phyloP scores from a whole-genome alignment of 2,329 filamentous ascomycete species.

The Ceratocystis destructans region DNA sequence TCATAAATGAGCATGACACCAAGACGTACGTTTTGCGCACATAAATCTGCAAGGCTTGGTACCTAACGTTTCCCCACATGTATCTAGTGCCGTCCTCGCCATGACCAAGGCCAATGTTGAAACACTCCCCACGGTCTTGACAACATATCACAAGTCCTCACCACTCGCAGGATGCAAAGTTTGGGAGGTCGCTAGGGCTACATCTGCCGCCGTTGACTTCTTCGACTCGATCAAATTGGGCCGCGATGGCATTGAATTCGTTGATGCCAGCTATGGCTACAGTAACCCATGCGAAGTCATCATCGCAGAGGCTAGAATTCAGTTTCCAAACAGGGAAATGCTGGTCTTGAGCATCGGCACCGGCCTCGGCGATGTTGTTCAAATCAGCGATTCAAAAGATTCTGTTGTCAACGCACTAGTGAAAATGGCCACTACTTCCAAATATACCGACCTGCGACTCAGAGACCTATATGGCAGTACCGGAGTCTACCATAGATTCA shows the following conservation, averaged over 20 bases:
- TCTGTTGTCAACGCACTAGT: neutral
- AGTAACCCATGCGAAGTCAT: slow-evolving; percentile 26
- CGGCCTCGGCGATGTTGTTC: slow-evolving; percentile 21
- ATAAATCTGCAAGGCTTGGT: no score
- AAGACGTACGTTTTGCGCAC: no score
- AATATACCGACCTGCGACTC: neutral
- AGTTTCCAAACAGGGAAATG: slow-evolving; percentile 21
- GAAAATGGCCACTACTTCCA: neutral
- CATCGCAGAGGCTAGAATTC: slow-evolving; percentile 23
- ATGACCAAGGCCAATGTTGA: no score
- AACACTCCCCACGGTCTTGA: no score
- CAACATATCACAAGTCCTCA: no score
- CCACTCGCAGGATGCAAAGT: slow-evolving; percentile 22
- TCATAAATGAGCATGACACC: no score
- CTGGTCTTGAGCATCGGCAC: slow-evolving; percentile 24
- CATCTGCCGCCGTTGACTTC: slow-evolving; percentile 24
- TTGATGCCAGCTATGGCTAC: slow-evolving; percentile 25
- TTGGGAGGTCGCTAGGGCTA: slow-evolving; percentile 25
- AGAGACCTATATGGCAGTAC: slow-evolving; percentile 20
- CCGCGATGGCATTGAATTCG: slow-evolving; percentile 22
- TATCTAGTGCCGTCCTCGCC: no score
- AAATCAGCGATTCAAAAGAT: slow-evolving; percentile 18
- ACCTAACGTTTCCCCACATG: no score
- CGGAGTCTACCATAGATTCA: slow-evolving; percentile 23
- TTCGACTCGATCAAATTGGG: slow-evolving; percentile 25